Percentiles rank a stretch among this genome's conserved stretches.
Evolutionary conservation across 495 filamentous ascomycete species (phyloP).

Genomic region (Chaetomidium leptoderma): DNA sequence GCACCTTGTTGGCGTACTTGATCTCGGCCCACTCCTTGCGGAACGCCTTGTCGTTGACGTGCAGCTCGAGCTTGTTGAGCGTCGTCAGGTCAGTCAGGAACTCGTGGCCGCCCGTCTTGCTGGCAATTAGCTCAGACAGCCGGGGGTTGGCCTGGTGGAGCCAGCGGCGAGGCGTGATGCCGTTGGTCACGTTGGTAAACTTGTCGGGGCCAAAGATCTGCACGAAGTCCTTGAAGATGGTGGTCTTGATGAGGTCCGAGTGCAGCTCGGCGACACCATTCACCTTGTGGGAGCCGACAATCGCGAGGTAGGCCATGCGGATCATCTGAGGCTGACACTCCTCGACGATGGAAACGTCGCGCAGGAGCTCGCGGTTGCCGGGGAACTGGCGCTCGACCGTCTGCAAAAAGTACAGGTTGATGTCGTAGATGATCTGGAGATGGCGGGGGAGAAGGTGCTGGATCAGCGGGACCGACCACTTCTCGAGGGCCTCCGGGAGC

Average conservation of each 20-base stretch:
- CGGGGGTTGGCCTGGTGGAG: constrained; percentile 95
- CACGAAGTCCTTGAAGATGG: constrained; percentile 99
- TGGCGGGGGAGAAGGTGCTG: constrained; percentile 92
- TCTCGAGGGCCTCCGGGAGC: constrained; percentile 92
- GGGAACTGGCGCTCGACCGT: constrained; percentile 84
- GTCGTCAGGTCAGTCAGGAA: constrained; percentile 86
- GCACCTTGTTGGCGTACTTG: constrained; percentile 66
- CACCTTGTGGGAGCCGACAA: constrained; percentile 98
- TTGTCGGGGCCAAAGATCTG: constrained; percentile 89
- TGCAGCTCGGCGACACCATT: constrained; percentile 97
- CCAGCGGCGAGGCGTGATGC: constrained; percentile 92
- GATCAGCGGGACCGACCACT: constrained; percentile 92
- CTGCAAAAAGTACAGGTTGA: constrained; percentile 92
- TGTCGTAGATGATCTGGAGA: constrained; percentile 96
- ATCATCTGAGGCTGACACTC: constrained; percentile 97
- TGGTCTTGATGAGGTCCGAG: constrained; percentile 93
- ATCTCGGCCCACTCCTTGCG: constrained; percentile 87
- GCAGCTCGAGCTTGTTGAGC: constrained; percentile 75
- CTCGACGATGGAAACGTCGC: constrained; percentile 90
- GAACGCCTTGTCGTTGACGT: constrained; percentile 80
- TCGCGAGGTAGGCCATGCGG: constrained; percentile 90
- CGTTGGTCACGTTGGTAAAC: constrained; percentile 98
- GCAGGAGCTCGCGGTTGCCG: constrained; percentile 77
- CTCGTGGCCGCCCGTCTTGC: constrained; percentile 73
- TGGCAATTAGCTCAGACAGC: constrained; percentile 85